These are phyloP conservation scores for Amaranthus hypochondriacus DNA, from an alignment of 148 eudicot genomes.

Conservation along the genomic window DNA sequence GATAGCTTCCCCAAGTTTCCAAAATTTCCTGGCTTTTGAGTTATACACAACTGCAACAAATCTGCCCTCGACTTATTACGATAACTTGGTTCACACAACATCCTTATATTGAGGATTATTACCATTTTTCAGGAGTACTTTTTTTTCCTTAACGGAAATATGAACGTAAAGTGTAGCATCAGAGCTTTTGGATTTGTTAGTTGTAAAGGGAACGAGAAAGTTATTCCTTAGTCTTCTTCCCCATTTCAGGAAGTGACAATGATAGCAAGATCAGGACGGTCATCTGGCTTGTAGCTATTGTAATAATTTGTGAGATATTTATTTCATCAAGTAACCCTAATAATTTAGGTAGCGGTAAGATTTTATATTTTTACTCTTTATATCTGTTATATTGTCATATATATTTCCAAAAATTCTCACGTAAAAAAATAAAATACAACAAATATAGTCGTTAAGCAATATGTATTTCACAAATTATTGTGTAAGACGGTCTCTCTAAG, in stretches of 20 bases:
- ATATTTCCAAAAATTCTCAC: no score
- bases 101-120: neutral
- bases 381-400: no score
- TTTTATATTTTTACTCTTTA: no score
- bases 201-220: constrained; percentile 5
- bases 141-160: neutral
- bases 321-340: no score
- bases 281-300: neutral
- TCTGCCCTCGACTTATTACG: neutral
- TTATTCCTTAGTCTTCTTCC: neutral
- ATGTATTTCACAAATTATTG: no score
- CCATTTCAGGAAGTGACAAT: neutral
- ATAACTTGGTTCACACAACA: neutral
- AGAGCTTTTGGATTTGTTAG: neutral
- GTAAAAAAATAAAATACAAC: no score
- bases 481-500: no score
- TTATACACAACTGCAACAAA: neutral
- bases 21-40: constrained; percentile 33
- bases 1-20: constrained; percentile 53
- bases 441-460: no score
- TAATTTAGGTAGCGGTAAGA: no score
- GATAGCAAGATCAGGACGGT: neutral
- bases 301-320: neutral
- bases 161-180: constrained; percentile 1
- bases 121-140: neutral